Percentiles rank a stretch among this genome's conserved stretches.
Conservation (phyloP, 148 eudicot species). For the Vaccinium darrowii region DNA sequence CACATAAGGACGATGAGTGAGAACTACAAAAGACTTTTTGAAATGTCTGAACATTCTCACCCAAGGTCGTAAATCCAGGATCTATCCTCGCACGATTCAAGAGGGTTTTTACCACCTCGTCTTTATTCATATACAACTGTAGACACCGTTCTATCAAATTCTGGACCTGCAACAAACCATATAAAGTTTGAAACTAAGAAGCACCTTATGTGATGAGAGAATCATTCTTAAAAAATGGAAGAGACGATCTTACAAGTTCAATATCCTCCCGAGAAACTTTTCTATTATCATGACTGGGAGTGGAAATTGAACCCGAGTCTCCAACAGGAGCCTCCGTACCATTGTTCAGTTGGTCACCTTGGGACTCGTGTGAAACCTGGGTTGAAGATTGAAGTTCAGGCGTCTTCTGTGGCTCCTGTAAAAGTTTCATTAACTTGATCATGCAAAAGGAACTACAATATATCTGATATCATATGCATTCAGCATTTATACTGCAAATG, state of each 20-base stretch:
- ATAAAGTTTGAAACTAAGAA: constrained; percentile 15
- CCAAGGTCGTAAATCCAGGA: constrained; percentile 92
- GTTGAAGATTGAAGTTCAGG: constrained; percentile 60
- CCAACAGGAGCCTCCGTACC: constrained; percentile 58
- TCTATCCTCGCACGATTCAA: constrained; percentile 88
- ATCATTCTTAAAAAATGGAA: neutral
- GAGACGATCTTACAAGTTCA: constrained; percentile 71
- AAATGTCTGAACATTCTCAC: constrained; percentile 35
- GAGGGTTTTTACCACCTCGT: constrained; percentile 93
- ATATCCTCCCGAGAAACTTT: constrained; percentile 97
- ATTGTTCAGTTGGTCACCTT: constrained; percentile 66
- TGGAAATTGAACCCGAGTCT: constrained; percentile 88
- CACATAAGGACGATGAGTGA: neutral
- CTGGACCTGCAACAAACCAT: constrained; percentile 65
- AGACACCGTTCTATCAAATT: constrained; percentile 90
- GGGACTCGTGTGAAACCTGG: constrained; percentile 69
- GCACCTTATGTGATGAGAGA: neutral
- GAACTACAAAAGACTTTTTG: constrained; percentile 6
- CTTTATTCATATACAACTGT: constrained; percentile 89
- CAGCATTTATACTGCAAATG: neutral
- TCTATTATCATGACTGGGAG: constrained; percentile 78
- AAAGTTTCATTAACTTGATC: neutral
- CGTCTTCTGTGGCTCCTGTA: constrained; percentile 63
- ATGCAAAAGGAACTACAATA: neutral
- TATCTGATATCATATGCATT: neutral